Percentiles rank a stretch among this genome's conserved stretches.
These are phyloP conservation scores for Papiliotrema flavescens DNA, from an alignment of 1,284 basidiomycete species.

Conservation along the genomic window DNA sequence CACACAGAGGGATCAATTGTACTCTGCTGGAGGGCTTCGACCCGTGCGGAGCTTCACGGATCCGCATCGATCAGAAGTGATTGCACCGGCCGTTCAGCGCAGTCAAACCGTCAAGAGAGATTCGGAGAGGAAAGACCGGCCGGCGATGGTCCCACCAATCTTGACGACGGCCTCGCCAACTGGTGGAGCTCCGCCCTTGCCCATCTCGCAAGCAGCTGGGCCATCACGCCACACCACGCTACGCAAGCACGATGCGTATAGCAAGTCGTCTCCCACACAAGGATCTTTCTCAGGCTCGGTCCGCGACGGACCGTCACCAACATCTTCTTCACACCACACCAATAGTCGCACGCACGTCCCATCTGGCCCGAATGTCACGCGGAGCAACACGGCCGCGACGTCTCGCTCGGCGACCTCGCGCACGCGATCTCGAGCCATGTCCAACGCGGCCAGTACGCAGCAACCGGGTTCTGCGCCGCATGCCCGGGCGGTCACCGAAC, in stretches of 20 bases:
- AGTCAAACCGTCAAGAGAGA: constrained; percentile 1
- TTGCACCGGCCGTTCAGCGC: not conserved
- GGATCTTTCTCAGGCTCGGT: not conserved
- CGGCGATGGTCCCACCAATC: not conserved
- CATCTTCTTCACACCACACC: not conserved
- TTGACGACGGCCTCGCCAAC: not conserved
- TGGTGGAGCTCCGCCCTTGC: not conserved
- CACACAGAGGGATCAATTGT: not conserved
- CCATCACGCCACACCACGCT: not conserved
- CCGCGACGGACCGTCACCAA: not conserved
- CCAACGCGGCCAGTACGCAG: not conserved
- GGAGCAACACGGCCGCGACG: constrained; percentile 2
- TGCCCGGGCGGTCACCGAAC: constrained; percentile 5
- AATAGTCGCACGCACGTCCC: not conserved
- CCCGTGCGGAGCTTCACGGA: not conserved
- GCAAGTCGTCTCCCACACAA: not conserved
- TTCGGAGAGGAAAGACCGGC: not conserved
- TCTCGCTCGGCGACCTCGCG: constrained; percentile 1
- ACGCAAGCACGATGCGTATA: not conserved
- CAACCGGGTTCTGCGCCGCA: not conserved
- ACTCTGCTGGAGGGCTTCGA: not conserved
- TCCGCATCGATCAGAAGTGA: not conserved
- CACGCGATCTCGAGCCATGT: constrained; percentile 1
- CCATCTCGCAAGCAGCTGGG: not conserved
- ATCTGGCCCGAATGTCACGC: constrained; percentile 3